Percentiles rank a stretch among this genome's conserved stretches.
Evolutionary conservation across 2,329 filamentous ascomycete species (phyloP).

Genomic region (Neonectria faginata): DNA sequence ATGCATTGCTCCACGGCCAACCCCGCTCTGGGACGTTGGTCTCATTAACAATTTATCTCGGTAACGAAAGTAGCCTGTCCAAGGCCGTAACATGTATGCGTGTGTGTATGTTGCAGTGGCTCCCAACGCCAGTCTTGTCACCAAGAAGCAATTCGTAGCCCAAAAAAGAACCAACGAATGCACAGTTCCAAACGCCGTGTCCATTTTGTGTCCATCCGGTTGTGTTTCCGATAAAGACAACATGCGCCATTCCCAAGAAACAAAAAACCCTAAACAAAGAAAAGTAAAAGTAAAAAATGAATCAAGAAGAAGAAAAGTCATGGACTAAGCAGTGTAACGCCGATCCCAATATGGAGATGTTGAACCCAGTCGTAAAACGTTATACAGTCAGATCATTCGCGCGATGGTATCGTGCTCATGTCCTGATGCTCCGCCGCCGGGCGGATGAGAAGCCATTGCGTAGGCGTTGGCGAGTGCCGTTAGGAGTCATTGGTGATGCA

Average conservation of each 20-base stretch:
- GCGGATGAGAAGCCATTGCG: slow-evolving; percentile 42
- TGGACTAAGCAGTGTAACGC: slow-evolving; percentile 31
- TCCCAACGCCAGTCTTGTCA: slow-evolving; percentile 37
- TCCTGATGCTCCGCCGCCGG: slow-evolving; percentile 56
- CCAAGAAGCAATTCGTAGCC: slow-evolving; percentile 27
- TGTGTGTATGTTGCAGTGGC: slow-evolving; percentile 31
- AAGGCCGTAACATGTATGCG: slow-evolving; percentile 39
- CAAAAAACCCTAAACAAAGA: slow-evolving; percentile 31
- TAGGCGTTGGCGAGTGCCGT: slow-evolving; percentile 41
- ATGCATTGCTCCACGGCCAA: slow-evolving; percentile 24
- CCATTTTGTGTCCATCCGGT: slow-evolving; percentile 38
- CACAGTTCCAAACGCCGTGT: slow-evolving; percentile 35
- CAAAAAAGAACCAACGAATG: slow-evolving; percentile 33
- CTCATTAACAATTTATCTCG: slow-evolving; percentile 43
- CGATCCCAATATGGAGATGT: slow-evolving; percentile 28
- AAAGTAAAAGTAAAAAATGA: slow-evolving; percentile 33
- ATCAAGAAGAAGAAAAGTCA: slow-evolving; percentile 26
- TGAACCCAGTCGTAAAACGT: slow-evolving; percentile 42
- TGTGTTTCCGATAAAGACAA: slow-evolving; percentile 23
- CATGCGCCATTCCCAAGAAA: slow-evolving; percentile 18
- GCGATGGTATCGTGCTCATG: slow-evolving; percentile 34
- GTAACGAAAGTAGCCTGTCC: slow-evolving; percentile 37
- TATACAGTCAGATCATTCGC: slow-evolving; percentile 31
- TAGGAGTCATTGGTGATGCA: slow-evolving; percentile 44
- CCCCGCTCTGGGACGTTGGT: slow-evolving; percentile 32